phyloP scores from a whole-genome alignment of 2,329 filamentous ascomycete genomes.

The Nemania sp. region DNA sequence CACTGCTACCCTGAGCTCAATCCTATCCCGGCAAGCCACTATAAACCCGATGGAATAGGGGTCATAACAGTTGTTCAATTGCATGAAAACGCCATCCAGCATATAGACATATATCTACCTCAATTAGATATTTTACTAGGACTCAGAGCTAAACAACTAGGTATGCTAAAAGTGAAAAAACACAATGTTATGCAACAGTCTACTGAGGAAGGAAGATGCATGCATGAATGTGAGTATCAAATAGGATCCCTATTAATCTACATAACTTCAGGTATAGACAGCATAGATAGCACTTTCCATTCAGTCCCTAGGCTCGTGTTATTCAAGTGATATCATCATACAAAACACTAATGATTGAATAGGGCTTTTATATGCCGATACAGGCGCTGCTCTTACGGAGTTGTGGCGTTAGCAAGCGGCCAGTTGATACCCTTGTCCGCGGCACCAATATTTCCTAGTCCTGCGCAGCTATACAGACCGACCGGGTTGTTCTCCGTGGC shows the following conservation, averaged over 20 bases:
- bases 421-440: slow-evolving; percentile 58
- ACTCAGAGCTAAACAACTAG: not conserved
- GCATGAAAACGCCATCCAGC: no score
- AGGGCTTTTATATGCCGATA: not conserved
- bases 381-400: slow-evolving; percentile 17
- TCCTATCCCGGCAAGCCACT: no score
- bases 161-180: not conserved
- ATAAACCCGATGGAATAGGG: no score
- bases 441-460: slow-evolving; percentile 55
- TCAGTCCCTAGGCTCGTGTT: not conserved
- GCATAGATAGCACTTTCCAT: not conserved
- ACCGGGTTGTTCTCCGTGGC: slow-evolving; percentile 57
- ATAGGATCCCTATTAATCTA: not conserved
- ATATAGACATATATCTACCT: no score
- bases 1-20: no score
- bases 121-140: no score
- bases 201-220: not conserved
- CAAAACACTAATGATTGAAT: not conserved
- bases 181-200: not conserved
- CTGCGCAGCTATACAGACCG: slow-evolving; percentile 55
- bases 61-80: no score
- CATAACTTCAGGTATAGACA: not conserved
- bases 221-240: not conserved
- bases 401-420: slow-evolving; percentile 51
- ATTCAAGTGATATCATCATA: not conserved